Evolutionary conservation across 306 rosid genomes (phyloP).

Genomic region (Casuarina cunninghamiana): DNA sequence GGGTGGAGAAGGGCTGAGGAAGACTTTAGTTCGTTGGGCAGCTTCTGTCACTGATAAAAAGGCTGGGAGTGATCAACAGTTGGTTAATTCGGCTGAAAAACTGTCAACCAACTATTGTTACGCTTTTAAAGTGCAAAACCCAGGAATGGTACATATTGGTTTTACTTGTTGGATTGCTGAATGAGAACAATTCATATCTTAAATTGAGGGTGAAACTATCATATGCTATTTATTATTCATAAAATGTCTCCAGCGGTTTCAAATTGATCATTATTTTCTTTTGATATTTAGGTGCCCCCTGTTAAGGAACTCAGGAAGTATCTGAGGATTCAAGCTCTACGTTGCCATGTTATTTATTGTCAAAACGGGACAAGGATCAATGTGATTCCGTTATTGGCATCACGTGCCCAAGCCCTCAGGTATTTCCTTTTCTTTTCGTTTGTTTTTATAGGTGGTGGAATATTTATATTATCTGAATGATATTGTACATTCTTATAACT

Average conservation of each 20-base stretch:
- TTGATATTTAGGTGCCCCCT: constrained; percentile 61
- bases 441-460: constrained; percentile 1
- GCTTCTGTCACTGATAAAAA: constrained; percentile 59
- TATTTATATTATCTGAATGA: neutral
- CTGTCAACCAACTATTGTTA: constrained; percentile 95
- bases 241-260: constrained; percentile 16
- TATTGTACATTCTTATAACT: neutral
- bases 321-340: constrained; percentile 93
- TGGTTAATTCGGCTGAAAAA: constrained; percentile 70
- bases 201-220: constrained; percentile 17
- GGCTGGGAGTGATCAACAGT: constrained; percentile 46
- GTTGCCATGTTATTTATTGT: constrained; percentile 90
- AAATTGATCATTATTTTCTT: constrained; percentile 7
- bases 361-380: constrained; percentile 85
- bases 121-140: constrained; percentile 70
- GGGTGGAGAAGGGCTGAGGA: constrained; percentile 99
- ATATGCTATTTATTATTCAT: neutral
- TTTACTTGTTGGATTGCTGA: constrained; percentile 15
- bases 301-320: constrained; percentile 83
- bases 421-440: constrained; percentile 27
- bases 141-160: constrained; percentile 61
- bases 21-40: constrained; percentile 91
- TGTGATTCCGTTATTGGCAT: constrained; percentile 91
- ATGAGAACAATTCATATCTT: constrained; percentile 13
- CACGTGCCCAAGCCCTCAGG: constrained; percentile 99